Base-by-base conservation (phyloP, 768 basidiomycete genomes). In the Clitopilus hobsonii region DNA sequence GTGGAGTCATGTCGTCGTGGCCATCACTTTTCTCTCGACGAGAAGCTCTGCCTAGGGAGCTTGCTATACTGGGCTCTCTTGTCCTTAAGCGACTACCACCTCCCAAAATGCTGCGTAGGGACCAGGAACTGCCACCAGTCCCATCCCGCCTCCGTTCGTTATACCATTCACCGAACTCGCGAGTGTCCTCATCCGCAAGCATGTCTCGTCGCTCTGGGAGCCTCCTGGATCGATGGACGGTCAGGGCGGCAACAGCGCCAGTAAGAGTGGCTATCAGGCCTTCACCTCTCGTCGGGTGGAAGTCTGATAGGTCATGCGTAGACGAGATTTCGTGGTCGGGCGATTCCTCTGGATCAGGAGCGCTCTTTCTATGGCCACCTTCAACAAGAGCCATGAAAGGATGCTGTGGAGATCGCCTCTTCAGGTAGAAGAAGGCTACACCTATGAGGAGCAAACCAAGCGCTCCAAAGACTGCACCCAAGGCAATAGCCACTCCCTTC, bases 181-280 rank as follows among this genome's bases (percentile, higher is more conserved):
- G 73, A 1, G 77, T 74, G 61, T 91, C 89, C 67, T 91, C 89
- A 53, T 92, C 88, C 3, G 83, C 87, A 28, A 91, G 78, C 80
- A 91, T 90, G 64, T 91, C 88, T 26, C 79, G 76, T 26, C 89
- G 76, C 53, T 74, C 61, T 22, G 61, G 59, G 51, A 64, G 53
- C 56, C 65, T 61, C 48, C 65, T 59, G 22, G 62, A 56, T 30
- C 41, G 41, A 45, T 16, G 22, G 14, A 45, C 10, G 5, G 41
- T 45, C 41, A 45, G 71, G 56, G 63, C 60, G 16, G 73, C 74
- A 49, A 80, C 67, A 11, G 65, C 59, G 8, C 64, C 58, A 6
- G 55, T 60, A 50, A 65, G 60, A 64, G 71, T 69, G 53, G 62
- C 60, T 60, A 56, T 63, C 62, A 45, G 41, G 10, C 18, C 61